Evolutionary conservation across 2,329 filamentous ascomycete species (phyloP), one percentile per base, ranked within the genome.

Genomic region (Penicillium hesseltinei): DNA sequence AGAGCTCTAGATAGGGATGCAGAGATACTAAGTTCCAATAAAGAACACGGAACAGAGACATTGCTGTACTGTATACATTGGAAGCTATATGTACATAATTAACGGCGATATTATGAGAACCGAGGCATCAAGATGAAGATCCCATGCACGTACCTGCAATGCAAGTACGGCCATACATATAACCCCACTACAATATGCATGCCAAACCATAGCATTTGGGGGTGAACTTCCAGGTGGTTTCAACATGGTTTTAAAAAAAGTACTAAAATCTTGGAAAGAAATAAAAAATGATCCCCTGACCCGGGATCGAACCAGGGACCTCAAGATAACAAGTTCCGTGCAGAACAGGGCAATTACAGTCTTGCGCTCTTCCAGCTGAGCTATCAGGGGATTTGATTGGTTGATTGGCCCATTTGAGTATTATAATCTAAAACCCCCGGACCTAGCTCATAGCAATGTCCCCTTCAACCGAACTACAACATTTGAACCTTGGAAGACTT

Each of bases 321-420:
- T 51, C 49, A 51, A 51, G 49, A 51, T 51, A 21, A 48, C 46
- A 36, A n/a, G 49, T 43, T 51, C 49, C 13, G 1, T n/a, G 6
- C 0, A 33, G 38, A 43, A 25, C 38, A 6, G 15, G 17, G 23
- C 49, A 33, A 33, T 51, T 51, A 51, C 49, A 51, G 49, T 51
- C 49, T 51, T 51, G 49, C 49, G 49, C 49, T 51, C 49, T 51
- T 51, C 49, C 49, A 51, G 49, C 49, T 51, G 49, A 51, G 49
- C 49, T 51, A 51, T 51, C 27, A 51, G 49, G 36, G 49, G 49
- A 51, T 44, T 1, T 45, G 39, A 51, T 51, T 51, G 39, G 49
- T 27, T 44, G 27, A 7, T n/a, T 4, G 0, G 6, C 3, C 1
- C 1, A n/a, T 15, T 47, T 17, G 0, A 25, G 4, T 2, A 27